Evolutionary conservation across 371 early-diverging fungal species (phyloP).

Genomic region (Rhizopus microsporus): DNA sequence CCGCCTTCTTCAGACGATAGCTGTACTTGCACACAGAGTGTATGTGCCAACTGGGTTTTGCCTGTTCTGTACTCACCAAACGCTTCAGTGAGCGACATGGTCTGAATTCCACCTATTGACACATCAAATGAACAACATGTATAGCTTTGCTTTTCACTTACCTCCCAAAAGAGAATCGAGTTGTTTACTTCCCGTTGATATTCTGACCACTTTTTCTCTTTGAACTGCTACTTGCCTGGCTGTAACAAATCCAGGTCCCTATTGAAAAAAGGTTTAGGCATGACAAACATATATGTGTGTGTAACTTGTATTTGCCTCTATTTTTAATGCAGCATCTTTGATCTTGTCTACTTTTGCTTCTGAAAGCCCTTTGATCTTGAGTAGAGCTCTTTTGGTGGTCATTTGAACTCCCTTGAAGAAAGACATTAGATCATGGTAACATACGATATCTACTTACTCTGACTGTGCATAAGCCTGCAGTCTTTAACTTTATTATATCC

Average conservation of each 20-base stretch:
- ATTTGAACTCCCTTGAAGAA: conserved; percentile 74
- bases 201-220: conserved; percentile 76
- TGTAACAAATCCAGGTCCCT: conserved; percentile 73
- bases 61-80: conserved; percentile 86
- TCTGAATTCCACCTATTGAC: conserved; percentile 79
- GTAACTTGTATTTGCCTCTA: conserved; percentile 33
- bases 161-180: conserved; percentile 89
- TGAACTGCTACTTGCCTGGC: conserved; percentile 82
- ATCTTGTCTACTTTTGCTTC: conserved; percentile 90
- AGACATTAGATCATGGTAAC: neutral
- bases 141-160: conserved; percentile 2
- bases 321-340: conserved; percentile 70
- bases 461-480: conserved; percentile 81
- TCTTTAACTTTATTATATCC: conserved; percentile 84
- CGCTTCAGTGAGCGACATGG: conserved; percentile 86
- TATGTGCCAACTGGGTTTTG: conserved; percentile 81
- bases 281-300: neutral
- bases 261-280: neutral
- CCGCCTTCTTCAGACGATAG: conserved; percentile 66
- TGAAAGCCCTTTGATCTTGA: conserved; percentile 81
- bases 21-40: conserved; percentile 79
- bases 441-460: conserved; percentile 13
- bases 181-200: conserved; percentile 90
- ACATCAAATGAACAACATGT: neutral
- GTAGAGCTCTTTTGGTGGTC: conserved; percentile 70